Evolutionary conservation across 1,139 yeast genomes (phyloP), one percentile per base, ranked within the genome.

Genomic region (Kodamaea alishanica): DNA sequence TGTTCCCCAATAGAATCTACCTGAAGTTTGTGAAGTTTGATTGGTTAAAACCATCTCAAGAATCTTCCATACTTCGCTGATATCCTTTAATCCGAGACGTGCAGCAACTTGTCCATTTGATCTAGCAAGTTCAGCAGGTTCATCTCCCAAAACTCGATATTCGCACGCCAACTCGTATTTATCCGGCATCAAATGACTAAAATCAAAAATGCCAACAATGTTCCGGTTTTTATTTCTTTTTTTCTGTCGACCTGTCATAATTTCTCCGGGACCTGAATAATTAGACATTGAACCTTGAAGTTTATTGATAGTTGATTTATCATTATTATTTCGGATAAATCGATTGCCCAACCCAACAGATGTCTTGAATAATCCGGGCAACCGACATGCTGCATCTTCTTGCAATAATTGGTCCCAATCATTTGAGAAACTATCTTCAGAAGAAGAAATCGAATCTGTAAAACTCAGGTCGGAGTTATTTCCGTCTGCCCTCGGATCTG

Each of bases 61-160:
- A n/a, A 89, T 63, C 42, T 69, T 74, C 97, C 97, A 90, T 30
- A 87, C 82, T 46, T 84, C 82, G 10, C 86, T 80, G 5, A 86
- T 70, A 26, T 81, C 89, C 4, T 60, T 60, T 34, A 75, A 72
- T 0, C 85, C 90, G 58, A 77, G 70, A 41, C 74, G 75, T 24
- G 67, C 67, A 0, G 97, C 95, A 1, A 89, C 82, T n/a, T 65
- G 63, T 3, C 88, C 77, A 55, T 90, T 90, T 55, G 83, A 78
- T 7, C 66, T 60, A 0, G 95, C 89, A 35, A 87, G 61, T 26
- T 68, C 74, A 36, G 77, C 81, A 0, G 94, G 84, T 1, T 78
- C 55, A 15, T 73, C 82, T 1, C 94, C 95, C 38, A 80, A 60
- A 1, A 88, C 75, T 34, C 81, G 67, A 56, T 89, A 90, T 47